These are phyloP conservation scores for Herpotrichia juniperi DNA, from an alignment of 2,329 filamentous ascomycete species.

Conservation along the genomic window DNA sequence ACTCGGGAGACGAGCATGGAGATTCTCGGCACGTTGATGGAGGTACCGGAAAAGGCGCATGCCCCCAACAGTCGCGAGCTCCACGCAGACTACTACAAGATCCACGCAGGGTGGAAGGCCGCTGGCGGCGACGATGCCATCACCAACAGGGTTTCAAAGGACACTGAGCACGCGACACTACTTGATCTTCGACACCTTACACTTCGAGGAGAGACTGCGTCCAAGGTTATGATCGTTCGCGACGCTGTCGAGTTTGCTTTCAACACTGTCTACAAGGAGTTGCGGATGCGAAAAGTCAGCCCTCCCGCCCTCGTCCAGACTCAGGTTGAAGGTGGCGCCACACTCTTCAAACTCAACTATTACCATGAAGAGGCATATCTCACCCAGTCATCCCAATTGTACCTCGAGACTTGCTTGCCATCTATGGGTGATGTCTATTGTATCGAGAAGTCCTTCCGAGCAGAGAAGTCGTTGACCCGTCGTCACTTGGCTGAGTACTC, in stretches of 20 bases:
- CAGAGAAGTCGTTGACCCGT: constrained; percentile 92
- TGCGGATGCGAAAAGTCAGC: constrained; percentile 79
- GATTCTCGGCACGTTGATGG: constrained; percentile 81
- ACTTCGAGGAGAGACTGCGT: constrained; percentile 81
- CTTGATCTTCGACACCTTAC: constrained; percentile 84
- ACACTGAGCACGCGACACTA: constrained; percentile 72
- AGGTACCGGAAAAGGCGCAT: constrained; percentile 76
- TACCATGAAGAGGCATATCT: constrained; percentile 91
- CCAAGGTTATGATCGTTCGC: constrained; percentile 86
- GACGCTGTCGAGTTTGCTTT: constrained; percentile 83
- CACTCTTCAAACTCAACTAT: constrained; percentile 87
- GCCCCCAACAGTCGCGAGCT: constrained; percentile 87
- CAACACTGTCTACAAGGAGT: constrained; percentile 76
- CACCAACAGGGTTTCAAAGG: constrained; percentile 77
- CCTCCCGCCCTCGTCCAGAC: constrained; percentile 94
- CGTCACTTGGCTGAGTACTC: constrained; percentile 96
- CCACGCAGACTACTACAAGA: constrained; percentile 86
- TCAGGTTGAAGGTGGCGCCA: constrained; percentile 90
- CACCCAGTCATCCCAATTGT: constrained; percentile 95
- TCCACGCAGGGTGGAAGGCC: constrained; percentile 70
- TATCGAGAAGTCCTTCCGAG: constrained; percentile 98
- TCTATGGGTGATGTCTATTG: constrained; percentile 95
- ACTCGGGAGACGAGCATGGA: constrained; percentile 87
- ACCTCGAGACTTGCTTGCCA: constrained; percentile 92
- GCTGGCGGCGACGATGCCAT: constrained; percentile 89